These are phyloP conservation scores for Hypoxylon sp. DNA, from an alignment of 2,329 filamentous ascomycete species.

Conservation along the genomic window DNA sequence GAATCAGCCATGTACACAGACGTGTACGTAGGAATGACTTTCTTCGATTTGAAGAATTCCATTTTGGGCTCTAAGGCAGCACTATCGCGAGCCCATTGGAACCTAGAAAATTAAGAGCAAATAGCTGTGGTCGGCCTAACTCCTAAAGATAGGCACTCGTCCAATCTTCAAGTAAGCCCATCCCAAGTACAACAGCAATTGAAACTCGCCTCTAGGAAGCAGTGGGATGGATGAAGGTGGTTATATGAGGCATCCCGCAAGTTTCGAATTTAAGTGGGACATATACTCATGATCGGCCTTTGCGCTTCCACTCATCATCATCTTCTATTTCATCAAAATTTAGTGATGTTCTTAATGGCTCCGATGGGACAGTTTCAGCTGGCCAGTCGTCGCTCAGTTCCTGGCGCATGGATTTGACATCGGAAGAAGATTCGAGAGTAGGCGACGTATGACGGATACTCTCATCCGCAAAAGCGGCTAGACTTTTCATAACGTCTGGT, in stretches of 20 bases:
- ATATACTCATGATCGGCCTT: background rate
- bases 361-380: background rate
- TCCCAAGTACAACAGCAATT: background rate
- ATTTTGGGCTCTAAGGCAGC: background rate
- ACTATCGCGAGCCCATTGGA: background rate
- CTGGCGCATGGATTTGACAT: background rate
- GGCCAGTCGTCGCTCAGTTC: constrained; percentile 1
- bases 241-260: background rate
- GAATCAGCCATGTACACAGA: background rate
- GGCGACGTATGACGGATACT: constrained; percentile 9
- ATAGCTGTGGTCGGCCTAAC: background rate
- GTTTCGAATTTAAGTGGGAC: background rate
- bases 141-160: background rate
- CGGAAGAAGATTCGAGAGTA: constrained; percentile 2
- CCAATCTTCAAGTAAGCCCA: background rate
- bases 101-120: background rate
- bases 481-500: constrained; percentile 51
- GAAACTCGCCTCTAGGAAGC: background rate
- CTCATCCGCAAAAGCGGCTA: constrained; percentile 46
- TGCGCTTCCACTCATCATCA: background rate
- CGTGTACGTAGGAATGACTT: constrained; percentile 12
- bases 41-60: background rate
- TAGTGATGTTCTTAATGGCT: background rate
- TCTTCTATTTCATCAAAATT: background rate
- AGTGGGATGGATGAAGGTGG: background rate